phyloP scores from a whole-genome alignment of 805 yeast genomes.

The Myxozyma mucilagina region DNA sequence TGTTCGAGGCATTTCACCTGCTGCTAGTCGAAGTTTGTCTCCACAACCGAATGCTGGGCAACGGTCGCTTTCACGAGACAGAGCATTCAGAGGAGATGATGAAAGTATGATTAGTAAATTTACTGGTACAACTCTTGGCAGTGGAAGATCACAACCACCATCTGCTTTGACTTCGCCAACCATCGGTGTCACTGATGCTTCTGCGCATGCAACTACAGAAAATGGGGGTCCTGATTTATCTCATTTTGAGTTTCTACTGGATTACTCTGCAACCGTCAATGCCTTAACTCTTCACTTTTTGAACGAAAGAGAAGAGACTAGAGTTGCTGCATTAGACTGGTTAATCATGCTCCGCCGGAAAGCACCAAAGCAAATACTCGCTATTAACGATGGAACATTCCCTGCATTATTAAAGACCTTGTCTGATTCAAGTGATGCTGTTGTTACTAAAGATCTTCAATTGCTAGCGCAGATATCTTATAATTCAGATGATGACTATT shows the following conservation, averaged over 20 bases:
- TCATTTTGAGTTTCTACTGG: slow-evolving; percentile 38
- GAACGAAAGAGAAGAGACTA: slow-evolving; percentile 75
- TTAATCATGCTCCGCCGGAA: slow-evolving; percentile 73
- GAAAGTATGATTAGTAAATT: slow-evolving; percentile 20
- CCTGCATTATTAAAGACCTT: slow-evolving; percentile 74
- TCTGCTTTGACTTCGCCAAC: slow-evolving; percentile 33
- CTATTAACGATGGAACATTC: slow-evolving; percentile 58
- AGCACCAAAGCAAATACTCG: slow-evolving; percentile 57
- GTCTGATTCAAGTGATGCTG: slow-evolving; percentile 72
- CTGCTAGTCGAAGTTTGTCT: slow-evolving; percentile 18
- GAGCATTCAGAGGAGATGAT: slow-evolving; percentile 9
- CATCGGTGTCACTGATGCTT: slow-evolving; percentile 2
- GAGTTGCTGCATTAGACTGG: slow-evolving; percentile 89
- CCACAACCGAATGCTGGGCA: slow-evolving; percentile 12
- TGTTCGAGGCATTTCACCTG: slow-evolving; percentile 11
- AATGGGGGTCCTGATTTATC: background rate
- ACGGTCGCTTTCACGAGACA: slow-evolving; percentile 19
- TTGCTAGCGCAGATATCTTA: slow-evolving; percentile 70
- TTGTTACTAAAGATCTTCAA: slow-evolving; percentile 70
- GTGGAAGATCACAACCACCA: slow-evolving; percentile 32
- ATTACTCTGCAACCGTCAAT: slow-evolving; percentile 63
- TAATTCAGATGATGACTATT: slow-evolving; percentile 72
- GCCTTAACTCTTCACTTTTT: slow-evolving; percentile 70
- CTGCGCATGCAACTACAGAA: slow-evolving; percentile 21
- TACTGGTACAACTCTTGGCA: background rate